Percentiles rank a stretch among this genome's conserved stretches.
Conservation (phyloP, 2,329 filamentous ascomycete genomes). For the Cercospora janseana region DNA sequence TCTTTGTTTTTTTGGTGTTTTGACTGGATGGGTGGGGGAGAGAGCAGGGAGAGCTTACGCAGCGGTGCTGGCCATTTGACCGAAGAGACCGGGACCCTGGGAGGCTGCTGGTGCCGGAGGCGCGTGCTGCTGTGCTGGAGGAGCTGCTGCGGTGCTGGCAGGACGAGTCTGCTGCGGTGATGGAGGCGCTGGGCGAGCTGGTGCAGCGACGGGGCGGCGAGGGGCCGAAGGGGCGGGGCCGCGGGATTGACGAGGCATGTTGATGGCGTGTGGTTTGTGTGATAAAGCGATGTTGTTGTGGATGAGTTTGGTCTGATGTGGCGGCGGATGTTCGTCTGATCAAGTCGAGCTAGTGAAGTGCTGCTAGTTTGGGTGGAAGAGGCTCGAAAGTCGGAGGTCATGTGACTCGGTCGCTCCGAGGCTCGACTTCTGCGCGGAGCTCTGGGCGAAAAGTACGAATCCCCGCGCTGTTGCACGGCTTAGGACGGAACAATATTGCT, state of each 20-base stretch:
- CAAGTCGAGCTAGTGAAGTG: too few species aligned
- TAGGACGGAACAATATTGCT: too few species aligned
- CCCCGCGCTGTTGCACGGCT: too few species aligned
- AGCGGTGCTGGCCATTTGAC: slow-evolving; percentile 95
- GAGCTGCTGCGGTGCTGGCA: slow-evolving; percentile 51
- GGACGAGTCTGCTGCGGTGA: slow-evolving; percentile 55
- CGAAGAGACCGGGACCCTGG: slow-evolving; percentile 80
- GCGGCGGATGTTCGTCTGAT: too few species aligned
- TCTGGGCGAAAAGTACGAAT: too few species aligned
- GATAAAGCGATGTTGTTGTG: slow-evolving; percentile 4
- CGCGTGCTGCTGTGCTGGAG: slow-evolving; percentile 45
- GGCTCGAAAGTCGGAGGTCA: slow-evolving; percentile 9
- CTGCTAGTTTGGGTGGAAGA: slow-evolving; percentile 17
- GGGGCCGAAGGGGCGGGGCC: slow-evolving; percentile 44
- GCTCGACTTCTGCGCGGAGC: too few species aligned
- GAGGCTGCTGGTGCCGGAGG: slow-evolving; percentile 41
- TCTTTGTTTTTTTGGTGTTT: slow-evolving; percentile 3
- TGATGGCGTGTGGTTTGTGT: slow-evolving; percentile 11
- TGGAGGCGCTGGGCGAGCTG: slow-evolving; percentile 61
- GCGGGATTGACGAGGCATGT: slow-evolving; percentile 52
- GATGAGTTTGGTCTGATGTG: slow-evolving; percentile 5
- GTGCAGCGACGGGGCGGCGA: slow-evolving; percentile 45
- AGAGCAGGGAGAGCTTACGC: slow-evolving; percentile 63
- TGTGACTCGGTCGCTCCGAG: slow-evolving; percentile 12
- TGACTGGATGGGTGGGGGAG: background rate